Evolutionary conservation across 2,329 filamentous ascomycete genomes (phyloP).

Genomic region (Sclerotinia nivalis): DNA sequence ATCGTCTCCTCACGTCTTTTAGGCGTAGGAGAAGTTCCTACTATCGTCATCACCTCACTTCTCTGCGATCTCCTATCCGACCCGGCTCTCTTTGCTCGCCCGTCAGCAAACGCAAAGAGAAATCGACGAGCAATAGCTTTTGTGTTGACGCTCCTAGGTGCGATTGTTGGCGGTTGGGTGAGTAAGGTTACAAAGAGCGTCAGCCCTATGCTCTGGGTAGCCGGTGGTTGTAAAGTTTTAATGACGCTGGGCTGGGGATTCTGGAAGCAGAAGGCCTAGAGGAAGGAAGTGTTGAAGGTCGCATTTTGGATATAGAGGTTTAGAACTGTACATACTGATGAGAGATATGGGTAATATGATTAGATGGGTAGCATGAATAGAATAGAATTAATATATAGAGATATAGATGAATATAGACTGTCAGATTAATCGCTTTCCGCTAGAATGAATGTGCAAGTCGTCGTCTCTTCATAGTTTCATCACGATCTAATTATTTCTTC

Average conservation of each 20-base stretch:
- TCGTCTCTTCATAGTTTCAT: background rate
- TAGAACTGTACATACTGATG: background rate
- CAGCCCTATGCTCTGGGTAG: constrained; percentile 43
- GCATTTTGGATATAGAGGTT: background rate
- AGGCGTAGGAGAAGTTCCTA: constrained; percentile 67
- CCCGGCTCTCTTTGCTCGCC: constrained; percentile 45
- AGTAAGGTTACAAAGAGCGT: constrained; percentile 51
- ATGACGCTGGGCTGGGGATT: constrained; percentile 55
- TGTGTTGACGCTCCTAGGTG: constrained; percentile 50
- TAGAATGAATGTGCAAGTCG: background rate
- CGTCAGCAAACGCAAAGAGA: constrained; percentile 48
- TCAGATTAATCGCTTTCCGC: background rate
- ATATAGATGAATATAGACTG: constrained; percentile 7
- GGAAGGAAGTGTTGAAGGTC: background rate
- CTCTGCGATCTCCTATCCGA: constrained; percentile 79
- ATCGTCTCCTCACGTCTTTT: constrained; percentile 71
- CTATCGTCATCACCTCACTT: constrained; percentile 74
- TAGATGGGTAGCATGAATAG: background rate
- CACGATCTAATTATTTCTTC: background rate
- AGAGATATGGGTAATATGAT: background rate
- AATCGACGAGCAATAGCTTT: constrained; percentile 53
- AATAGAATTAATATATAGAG: background rate
- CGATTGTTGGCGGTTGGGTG: constrained; percentile 51
- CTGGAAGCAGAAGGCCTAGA: constrained; percentile 4
- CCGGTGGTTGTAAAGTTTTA: constrained; percentile 49